Evolutionary conservation across 2,329 filamentous ascomycete species (phyloP), one percentile per base, ranked within the genome.

Genomic region (Fusarium sambucinum): DNA sequence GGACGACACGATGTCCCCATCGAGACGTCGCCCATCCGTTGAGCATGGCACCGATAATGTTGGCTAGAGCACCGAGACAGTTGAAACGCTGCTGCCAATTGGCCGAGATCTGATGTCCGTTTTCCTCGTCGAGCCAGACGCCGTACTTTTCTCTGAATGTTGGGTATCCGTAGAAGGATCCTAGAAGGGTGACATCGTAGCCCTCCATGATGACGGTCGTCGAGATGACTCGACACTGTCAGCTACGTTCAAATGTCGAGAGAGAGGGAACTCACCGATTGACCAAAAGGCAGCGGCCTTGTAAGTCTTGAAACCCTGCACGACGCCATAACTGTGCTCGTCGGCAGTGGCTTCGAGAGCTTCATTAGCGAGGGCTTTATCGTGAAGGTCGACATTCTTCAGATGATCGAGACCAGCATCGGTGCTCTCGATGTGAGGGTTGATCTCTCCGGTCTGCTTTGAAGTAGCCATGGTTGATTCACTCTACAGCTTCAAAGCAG

Each of bases 71-170:
- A 30, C 74, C 75, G 41, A 78, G 73, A 48, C 73, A 75, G 68
- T 79, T 79, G 45, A 88, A 77, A 4, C 78, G 81, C 21, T 84
- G 80, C 73, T 87, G 85, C 86, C 86, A 87, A 6, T 79, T 70
- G 3, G 83, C 80, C 5, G 80, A 80, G 66, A 88, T 80, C 68
- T 85, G 80, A 46, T 83, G 83, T 11, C 77, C 77, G 21, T 76
- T 75, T 32, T 81, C 70, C 0, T 74, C 63, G 38, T 77, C 64
- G 16, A 76, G 68, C 23, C 51, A 80, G 6, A 71, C 72, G 42
- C 83, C 83, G 59, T 83, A 85, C 68, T 76, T 81, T 59, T 70
- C 69, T 11, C 73, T 76, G 71, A 79, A 83, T 58, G 57, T 66
- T 2, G 73, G 80, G 72, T 83, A 83, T 7, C 77, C 83, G 64